Base-by-base conservation (phyloP, 257 asterid genomes). In the Przewalskia tangutica region DNA sequence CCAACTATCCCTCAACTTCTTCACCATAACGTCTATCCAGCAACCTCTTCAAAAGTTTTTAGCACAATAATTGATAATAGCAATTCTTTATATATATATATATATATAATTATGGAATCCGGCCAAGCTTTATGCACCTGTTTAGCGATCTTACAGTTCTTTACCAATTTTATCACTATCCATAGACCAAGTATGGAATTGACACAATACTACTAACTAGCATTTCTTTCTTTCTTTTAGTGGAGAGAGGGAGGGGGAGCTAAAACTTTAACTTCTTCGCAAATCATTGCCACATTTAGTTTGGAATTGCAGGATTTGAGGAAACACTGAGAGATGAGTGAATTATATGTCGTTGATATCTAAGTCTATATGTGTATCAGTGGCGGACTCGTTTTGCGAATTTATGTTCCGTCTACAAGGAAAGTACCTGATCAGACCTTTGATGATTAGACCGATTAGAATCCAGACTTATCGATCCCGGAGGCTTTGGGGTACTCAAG, bases 401-500 rank as follows among this genome's bases (percentile, higher is more conserved):
- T 58, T 5, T 18, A 48, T 48, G 12, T 65, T 65, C 7, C 18
- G 44, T 46, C 20, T 48, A 23, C 44, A 73, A 73, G 79, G 79
- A 23, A 65, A 48, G 79, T 46, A 48, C 58, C 79, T 73, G 59
- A 73, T 73, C 79, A 20, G 59, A 42, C 36, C 10, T 17, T 42
- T 5, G 77, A 42, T 70, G 51, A 65, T 66, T 16, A 66, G 76
- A 73, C 42, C 79, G 23, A 73, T 73, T 23, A 73, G 44, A 73
- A 85, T 78, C 56, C 78, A 50, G 62, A 60, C 17, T 73, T 84
- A 48, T 76, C 66, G 17, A 12, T 77, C 79, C 23, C 87, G 55
- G 82, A 82, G 12, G 66, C 20, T 55, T 83, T 85, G 34, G 83
- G 85, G 60, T 88, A 88, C 8, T 94, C 96, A 58, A 88, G 77